Evolutionary conservation across 257 asterid species (phyloP).

Genomic region (Solanum piurae): DNA sequence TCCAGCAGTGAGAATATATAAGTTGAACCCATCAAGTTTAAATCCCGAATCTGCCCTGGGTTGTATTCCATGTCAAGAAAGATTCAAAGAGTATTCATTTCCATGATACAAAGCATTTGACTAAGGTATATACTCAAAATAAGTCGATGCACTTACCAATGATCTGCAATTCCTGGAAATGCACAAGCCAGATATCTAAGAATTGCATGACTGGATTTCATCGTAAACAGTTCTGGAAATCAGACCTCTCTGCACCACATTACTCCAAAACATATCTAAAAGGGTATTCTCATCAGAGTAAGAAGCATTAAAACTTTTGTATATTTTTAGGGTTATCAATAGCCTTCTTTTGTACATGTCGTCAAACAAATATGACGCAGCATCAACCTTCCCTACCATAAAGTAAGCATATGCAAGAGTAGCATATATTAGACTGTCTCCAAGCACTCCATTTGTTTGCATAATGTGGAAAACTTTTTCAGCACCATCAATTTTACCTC

Average conservation of each 20-base stretch:
- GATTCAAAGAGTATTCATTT: neutral
- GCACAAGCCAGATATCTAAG: conserved; percentile 56
- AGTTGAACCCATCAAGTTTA: neutral
- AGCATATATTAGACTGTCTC: conserved; percentile 48
- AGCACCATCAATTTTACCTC: conserved; percentile 55
- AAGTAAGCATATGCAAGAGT: conserved; percentile 59
- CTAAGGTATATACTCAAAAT: neutral
- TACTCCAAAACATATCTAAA: conserved; percentile 52
- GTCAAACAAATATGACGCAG: conserved; percentile 43
- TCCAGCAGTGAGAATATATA: neutral
- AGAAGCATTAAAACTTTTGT: conserved; percentile 40
- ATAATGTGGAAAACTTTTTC: conserved; percentile 36
- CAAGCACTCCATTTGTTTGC: conserved; percentile 55
- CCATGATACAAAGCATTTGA: neutral
- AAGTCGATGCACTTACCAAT: conserved; percentile 56
- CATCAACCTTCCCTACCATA: conserved; percentile 34
- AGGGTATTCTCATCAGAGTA: conserved; percentile 25
- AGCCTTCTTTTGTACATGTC: conserved; percentile 69
- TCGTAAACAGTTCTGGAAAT: conserved; percentile 38
- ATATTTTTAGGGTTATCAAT: conserved; percentile 54
- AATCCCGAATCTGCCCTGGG: neutral
- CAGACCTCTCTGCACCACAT: conserved; percentile 43
- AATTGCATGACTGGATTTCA: conserved; percentile 65
- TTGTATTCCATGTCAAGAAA: neutral
- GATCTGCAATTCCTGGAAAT: conserved; percentile 90